A percentile compares a stretch with the other conserved stretches of the same genome.
phyloP scores from a whole-genome alignment of 1,139 yeast genomes.

The Geotrichum aggregatum region DNA sequence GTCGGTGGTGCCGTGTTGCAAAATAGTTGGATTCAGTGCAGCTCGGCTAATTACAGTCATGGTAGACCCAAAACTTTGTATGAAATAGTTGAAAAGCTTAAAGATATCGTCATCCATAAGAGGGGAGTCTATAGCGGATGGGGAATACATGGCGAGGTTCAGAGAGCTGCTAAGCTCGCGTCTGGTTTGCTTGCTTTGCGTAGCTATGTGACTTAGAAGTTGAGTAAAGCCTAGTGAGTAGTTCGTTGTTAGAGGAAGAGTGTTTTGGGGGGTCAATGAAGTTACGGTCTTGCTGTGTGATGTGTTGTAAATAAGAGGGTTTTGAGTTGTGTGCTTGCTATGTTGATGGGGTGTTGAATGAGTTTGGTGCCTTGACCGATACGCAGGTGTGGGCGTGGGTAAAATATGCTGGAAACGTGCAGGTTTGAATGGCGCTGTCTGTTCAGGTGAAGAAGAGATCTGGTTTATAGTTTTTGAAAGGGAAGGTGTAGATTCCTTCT shows the following conservation, averaged over 20 bases:
- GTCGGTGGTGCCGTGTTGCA: background rate
- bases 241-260: no score
- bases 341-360: background rate
- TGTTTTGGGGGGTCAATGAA: no score
- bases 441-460: background rate
- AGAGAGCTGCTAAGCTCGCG: no score
- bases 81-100: constrained; percentile 10
- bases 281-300: no score
- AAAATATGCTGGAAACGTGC: background rate
- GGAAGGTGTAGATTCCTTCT: background rate
- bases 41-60: constrained; percentile 3
- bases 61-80: constrained; percentile 6
- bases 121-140: constrained; percentile 4
- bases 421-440: background rate
- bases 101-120: constrained; percentile 2
- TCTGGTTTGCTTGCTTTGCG: background rate
- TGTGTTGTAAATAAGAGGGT: background rate
- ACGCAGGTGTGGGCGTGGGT: background rate
- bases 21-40: background rate
- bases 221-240: no score
- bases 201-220: background rate
- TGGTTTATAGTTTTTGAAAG: background rate
- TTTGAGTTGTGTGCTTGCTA: background rate
- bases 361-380: background rate
- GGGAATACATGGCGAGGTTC: background rate